Conservation (phyloP, 2,329 filamentous ascomycete species). For the Sphaceloma murrayae region DNA sequence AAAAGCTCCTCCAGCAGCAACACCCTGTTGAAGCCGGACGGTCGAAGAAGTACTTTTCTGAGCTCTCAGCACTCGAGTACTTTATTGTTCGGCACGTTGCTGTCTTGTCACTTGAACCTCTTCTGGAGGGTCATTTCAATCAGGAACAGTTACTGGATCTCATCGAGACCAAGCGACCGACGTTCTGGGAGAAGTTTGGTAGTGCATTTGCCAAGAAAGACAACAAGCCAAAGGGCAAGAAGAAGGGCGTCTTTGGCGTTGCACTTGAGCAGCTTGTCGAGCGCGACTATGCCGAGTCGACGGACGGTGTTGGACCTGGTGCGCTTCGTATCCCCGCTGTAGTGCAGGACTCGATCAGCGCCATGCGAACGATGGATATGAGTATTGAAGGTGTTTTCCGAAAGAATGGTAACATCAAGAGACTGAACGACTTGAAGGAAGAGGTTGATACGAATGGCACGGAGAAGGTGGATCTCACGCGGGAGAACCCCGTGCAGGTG, state of each 20-base stretch:
- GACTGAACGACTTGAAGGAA: conserved; percentile 75
- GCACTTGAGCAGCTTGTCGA: conserved; percentile 82
- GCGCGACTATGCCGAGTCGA: conserved; percentile 92
- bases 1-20: conserved; percentile 34
- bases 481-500: conserved; percentile 85
- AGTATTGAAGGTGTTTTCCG: conserved; percentile 97
- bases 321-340: conserved; percentile 85
- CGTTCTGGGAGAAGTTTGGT: conserved; percentile 96
- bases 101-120: conserved; percentile 86
- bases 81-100: conserved; percentile 95
- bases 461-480: conserved; percentile 74
- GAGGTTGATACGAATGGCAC: conserved; percentile 78
- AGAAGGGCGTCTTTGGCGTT: conserved; percentile 90
- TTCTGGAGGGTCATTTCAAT: conserved; percentile 84
- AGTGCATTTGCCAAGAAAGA: conserved; percentile 60
- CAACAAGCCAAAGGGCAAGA: conserved; percentile 65
- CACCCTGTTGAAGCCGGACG: conserved; percentile 30
- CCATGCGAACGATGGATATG: conserved; percentile 98
- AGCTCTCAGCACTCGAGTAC: conserved; percentile 88
- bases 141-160: conserved; percentile 85
- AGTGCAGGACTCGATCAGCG: conserved; percentile 85
- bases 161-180: conserved; percentile 86
- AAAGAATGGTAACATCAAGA: conserved; percentile 98
- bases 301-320: conserved; percentile 87
- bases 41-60: conserved; percentile 83